Percentiles rank a stretch among this genome's conserved stretches.
These are phyloP conservation scores for Cytospora leucostoma DNA, from an alignment of 2,329 filamentous ascomycete genomes.

Conservation along the genomic window DNA sequence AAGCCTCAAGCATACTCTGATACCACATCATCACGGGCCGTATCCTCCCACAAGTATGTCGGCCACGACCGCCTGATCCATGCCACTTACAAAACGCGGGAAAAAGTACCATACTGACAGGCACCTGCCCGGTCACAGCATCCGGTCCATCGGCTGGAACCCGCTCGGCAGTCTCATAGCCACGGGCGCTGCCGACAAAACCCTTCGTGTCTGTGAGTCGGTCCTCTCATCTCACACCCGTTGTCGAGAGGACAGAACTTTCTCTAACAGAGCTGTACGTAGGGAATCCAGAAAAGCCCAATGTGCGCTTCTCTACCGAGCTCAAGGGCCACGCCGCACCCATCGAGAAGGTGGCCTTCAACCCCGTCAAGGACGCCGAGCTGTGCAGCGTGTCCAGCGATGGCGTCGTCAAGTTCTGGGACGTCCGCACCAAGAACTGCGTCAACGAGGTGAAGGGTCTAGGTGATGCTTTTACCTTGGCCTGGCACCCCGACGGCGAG, in stretches of 20 bases:
- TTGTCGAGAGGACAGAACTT: not conserved
- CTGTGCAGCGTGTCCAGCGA: slow-evolving; percentile 74
- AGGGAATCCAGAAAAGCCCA: slow-evolving; percentile 76
- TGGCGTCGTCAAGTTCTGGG: slow-evolving; percentile 77
- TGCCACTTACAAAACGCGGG: slow-evolving; percentile 19
- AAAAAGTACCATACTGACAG: slow-evolving; percentile 2
- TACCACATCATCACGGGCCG: slow-evolving; percentile 53
- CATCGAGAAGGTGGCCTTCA: slow-evolving; percentile 77
- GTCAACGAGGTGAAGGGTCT: slow-evolving; percentile 68
- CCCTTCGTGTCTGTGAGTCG: slow-evolving; percentile 69
- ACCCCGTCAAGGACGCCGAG: slow-evolving; percentile 74
- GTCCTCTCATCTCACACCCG: not conserved
- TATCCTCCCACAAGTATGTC: slow-evolving; percentile 58
- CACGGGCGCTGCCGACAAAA: slow-evolving; percentile 72
- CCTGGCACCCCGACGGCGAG: slow-evolving; percentile 72
- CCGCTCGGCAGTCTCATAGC: slow-evolving; percentile 81
- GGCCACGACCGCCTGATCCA: slow-evolving; percentile 24
- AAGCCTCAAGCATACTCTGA: slow-evolving; percentile 74
- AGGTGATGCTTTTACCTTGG: slow-evolving; percentile 69
- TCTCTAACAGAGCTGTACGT: not conserved
- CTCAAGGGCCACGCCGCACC: slow-evolving; percentile 66
- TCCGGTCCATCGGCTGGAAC: slow-evolving; percentile 87
- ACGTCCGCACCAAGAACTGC: slow-evolving; percentile 71
- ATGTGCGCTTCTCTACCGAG: slow-evolving; percentile 74
- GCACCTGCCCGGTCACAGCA: slow-evolving; percentile 44